A percentile compares a stretch with the other conserved stretches of the same genome.
phyloP scores from a whole-genome alignment of 805 yeast genomes.

The Saturnispora mendoncae region DNA sequence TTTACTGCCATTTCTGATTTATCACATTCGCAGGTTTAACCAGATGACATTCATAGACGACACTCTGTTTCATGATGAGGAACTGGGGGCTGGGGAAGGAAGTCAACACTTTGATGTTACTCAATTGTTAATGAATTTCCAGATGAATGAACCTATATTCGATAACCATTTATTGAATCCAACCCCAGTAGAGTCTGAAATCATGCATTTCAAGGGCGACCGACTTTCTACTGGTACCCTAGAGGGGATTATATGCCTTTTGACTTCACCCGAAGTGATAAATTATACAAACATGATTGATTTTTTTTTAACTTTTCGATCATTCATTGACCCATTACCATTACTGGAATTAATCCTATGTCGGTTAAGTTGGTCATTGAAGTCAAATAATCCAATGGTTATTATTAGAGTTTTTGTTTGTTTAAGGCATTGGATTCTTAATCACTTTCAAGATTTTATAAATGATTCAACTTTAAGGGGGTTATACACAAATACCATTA shows the following conservation, averaged over 20 bases:
- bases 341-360: constrained; percentile 54
- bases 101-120: constrained; percentile 9
- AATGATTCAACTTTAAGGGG: constrained; percentile 40
- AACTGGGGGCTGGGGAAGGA: neutral
- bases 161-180: constrained; percentile 28
- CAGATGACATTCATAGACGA: constrained; percentile 7
- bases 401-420: constrained; percentile 79
- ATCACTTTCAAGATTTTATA: constrained; percentile 78
- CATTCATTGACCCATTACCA: constrained; percentile 50
- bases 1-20: neutral
- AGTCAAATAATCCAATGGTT: constrained; percentile 38
- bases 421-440: constrained; percentile 81
- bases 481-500: constrained; percentile 34
- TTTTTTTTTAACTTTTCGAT: constrained; percentile 76
- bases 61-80: neutral
- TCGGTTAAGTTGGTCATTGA: constrained; percentile 67
- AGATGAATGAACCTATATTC: constrained; percentile 28
- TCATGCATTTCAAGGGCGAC: constrained; percentile 20
- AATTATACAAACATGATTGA: constrained; percentile 77
- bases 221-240: constrained; percentile 23
- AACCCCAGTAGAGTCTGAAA: constrained; percentile 26
- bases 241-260: constrained; percentile 43
- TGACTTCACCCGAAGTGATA: constrained; percentile 64
- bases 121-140: constrained; percentile 23
- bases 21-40: neutral